Evolutionary conservation across 768 basidiomycete species (phyloP).

Genomic region (Phanerochaete carnosa): DNA sequence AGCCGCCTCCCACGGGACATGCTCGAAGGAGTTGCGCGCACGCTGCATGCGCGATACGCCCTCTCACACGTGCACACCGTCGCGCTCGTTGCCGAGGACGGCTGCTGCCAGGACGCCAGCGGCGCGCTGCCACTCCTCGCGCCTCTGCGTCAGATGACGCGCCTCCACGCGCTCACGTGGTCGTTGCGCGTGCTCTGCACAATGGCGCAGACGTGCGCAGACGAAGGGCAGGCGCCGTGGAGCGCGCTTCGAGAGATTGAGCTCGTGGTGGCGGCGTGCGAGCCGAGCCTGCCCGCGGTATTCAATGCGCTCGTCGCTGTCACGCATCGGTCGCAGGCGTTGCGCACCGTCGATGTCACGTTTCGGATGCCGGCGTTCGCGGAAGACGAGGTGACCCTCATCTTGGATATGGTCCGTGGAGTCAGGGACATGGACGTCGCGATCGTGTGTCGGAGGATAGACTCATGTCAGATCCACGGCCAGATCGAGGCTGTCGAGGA

Average conservation of each 20-base stretch:
- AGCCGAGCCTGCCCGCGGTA: neutral
- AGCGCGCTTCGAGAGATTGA: neutral
- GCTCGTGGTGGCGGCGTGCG: neutral
- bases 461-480: too few species aligned
- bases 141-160: too few species aligned
- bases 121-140: too few species aligned
- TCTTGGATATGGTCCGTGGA: neutral
- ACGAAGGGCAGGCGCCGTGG: neutral
- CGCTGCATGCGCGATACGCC: too few species aligned
- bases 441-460: neutral
- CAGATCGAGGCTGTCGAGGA: too few species aligned
- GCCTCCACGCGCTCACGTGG: neutral
- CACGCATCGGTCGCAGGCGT: neutral
- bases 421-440: neutral
- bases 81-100: too few species aligned
- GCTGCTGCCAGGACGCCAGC: too few species aligned
- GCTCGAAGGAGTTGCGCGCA: too few species aligned
- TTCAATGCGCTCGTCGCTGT: neutral
- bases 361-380: neutral
- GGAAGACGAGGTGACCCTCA: neutral
- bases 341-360: neutral
- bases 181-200: neutral
- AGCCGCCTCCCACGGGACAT: too few species aligned
- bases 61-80: too few species aligned
- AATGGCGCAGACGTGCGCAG: neutral